phyloP scores from a whole-genome alignment of 2,329 filamentous ascomycete species.

The Exophiala sp. region DNA sequence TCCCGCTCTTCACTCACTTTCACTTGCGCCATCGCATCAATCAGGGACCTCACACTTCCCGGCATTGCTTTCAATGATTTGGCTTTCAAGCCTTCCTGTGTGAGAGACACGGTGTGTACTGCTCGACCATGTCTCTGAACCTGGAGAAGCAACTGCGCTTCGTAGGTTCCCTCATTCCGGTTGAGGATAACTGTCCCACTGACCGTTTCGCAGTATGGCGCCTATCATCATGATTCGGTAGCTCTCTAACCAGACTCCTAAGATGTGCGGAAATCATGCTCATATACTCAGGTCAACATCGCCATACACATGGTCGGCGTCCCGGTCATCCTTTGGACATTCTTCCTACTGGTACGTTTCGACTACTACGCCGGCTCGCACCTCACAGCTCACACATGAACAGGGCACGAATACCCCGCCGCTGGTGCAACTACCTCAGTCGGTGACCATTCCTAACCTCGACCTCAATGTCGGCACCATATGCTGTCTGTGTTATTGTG shows the following conservation, averaged over 20 bases:
- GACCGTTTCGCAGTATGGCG: slow-evolving; percentile 51
- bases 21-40: too few species aligned
- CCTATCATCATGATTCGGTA: slow-evolving; percentile 61
- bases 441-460: slow-evolving; percentile 51
- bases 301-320: slow-evolving; percentile 60
- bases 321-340: slow-evolving; percentile 55
- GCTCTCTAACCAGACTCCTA: slow-evolving; percentile 15
- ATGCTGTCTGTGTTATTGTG: slow-evolving; percentile 58
- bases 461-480: slow-evolving; percentile 56
- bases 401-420: slow-evolving; percentile 54
- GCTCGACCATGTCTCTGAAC: slow-evolving; percentile 40
- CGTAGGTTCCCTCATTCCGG: slow-evolving; percentile 42
- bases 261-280: neutral
- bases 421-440: slow-evolving; percentile 49
- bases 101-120: slow-evolving; percentile 1
- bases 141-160: slow-evolving; percentile 62
- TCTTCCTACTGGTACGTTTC: slow-evolving; percentile 55
- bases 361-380: too few species aligned
- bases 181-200: slow-evolving; percentile 13
- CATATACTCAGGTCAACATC: slow-evolving; percentile 51
- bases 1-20: too few species aligned
- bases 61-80: slow-evolving; percentile 13
- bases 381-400: slow-evolving; percentile 7
- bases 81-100: neutral
- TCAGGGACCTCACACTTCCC: neutral